Percentiles rank a stretch among this genome's conserved stretches.
Conservation (phyloP, 1,139 yeast genomes). For the Zygosaccharomyces pseudobailii region DNA sequence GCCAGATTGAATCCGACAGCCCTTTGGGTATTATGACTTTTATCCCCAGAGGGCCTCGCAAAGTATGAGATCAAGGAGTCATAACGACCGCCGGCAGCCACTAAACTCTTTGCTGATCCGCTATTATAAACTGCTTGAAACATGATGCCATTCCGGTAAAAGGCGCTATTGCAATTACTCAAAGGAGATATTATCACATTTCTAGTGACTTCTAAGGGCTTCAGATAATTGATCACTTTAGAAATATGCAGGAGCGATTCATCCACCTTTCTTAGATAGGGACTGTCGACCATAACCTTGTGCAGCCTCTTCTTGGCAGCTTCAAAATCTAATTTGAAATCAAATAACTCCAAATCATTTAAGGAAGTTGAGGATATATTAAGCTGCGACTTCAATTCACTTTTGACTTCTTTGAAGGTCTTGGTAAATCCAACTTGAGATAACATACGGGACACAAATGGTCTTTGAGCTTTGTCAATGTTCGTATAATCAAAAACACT, state of each 20-base stretch:
- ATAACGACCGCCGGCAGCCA: conserved; percentile 93
- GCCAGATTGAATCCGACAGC: conserved; percentile 86
- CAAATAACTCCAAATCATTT: conserved; percentile 75
- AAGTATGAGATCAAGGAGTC: conserved; percentile 65
- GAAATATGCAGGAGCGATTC: conserved; percentile 56
- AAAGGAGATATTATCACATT: conserved; percentile 59
- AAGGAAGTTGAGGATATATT: conserved; percentile 76
- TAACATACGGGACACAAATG: conserved; percentile 62
- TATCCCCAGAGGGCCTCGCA: conserved; percentile 46
- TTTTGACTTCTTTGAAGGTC: conserved; percentile 59
- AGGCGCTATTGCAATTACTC: conserved; percentile 73
- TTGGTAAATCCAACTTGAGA: conserved; percentile 75
- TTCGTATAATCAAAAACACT: conserved; percentile 74
- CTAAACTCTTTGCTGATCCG: conserved; percentile 38
- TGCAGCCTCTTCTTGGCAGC: conserved; percentile 58
- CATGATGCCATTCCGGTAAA: conserved; percentile 78
- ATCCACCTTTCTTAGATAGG: conserved; percentile 56
- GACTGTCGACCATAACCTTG: conserved; percentile 72
- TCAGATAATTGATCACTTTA: conserved; percentile 51
- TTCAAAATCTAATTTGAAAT: conserved; percentile 64
- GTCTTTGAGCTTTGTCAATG: conserved; percentile 63
- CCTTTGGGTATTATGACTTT: conserved; percentile 41
- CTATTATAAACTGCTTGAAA: conserved; percentile 75
- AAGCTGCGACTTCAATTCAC: conserved; percentile 61
- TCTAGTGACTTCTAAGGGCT: conserved; percentile 54